A percentile compares a stretch with the other conserved stretches of the same genome.
Evolutionary conservation across 306 rosid genomes (phyloP).

Genomic region (Cucumis sativus): DNA sequence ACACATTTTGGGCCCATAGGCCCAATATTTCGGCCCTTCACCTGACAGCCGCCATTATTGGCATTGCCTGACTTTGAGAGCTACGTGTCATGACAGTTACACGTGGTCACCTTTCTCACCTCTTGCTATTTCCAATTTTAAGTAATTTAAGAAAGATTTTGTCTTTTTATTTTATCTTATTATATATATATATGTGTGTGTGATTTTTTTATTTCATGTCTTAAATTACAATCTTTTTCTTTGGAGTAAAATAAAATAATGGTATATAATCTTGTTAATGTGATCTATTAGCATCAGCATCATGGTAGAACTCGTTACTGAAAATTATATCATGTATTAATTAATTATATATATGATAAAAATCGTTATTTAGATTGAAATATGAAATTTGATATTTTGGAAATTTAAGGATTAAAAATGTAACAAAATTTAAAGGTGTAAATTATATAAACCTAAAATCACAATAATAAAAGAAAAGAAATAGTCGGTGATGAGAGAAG

Average conservation of each 20-base stretch:
- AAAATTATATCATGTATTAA: no score
- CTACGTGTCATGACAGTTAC: background rate
- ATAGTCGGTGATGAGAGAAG: background rate
- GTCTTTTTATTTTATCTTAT: background rate
- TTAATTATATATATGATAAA: no score
- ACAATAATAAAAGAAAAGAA: background rate
- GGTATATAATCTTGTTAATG: background rate
- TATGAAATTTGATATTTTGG: no score
- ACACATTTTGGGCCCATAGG: slow-evolving; percentile 1
- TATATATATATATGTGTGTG: no score
- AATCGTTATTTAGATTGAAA: no score
- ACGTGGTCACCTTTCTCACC: background rate
- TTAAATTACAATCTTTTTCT: no score
- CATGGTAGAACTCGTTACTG: no score
- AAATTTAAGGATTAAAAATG: no score
- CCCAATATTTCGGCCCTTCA: background rate
- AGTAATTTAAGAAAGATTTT: background rate
- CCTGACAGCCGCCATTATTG: slow-evolving; percentile 4
- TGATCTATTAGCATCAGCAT: no score
- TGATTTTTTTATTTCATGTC: no score
- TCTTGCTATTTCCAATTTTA: background rate
- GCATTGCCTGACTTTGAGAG: background rate
- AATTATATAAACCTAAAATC: no score
- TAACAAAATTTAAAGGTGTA: no score
- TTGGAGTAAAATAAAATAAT: background rate